Evolutionary conservation across 2,329 filamentous ascomycete genomes (phyloP).

Genomic region (Verticillium nonalfalfae): DNA sequence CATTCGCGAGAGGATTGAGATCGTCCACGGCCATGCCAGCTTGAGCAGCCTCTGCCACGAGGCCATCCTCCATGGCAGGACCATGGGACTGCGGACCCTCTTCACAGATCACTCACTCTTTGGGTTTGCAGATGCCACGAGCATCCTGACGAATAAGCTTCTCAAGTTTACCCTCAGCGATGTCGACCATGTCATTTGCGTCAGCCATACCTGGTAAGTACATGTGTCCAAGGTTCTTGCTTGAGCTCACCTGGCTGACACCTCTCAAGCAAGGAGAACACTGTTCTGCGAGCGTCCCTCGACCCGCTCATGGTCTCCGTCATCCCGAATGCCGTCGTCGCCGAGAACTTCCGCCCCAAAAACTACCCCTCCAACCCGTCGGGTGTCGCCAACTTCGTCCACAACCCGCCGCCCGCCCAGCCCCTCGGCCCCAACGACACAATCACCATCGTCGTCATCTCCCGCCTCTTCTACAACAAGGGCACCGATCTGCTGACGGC

Average conservation of each 20-base stretch:
- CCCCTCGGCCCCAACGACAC: conserved; percentile 75
- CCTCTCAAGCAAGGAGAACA: conserved; percentile 81
- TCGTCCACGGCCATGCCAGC: conserved; percentile 95
- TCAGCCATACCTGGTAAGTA: conserved; percentile 88
- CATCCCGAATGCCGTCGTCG: conserved; percentile 95
- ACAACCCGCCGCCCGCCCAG: conserved; percentile 50
- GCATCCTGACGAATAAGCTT: conserved; percentile 94
- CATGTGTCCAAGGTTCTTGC: background rate
- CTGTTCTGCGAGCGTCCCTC: conserved; percentile 85
- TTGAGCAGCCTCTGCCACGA: conserved; percentile 92
- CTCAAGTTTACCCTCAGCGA: conserved; percentile 95
- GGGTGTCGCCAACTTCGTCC: conserved; percentile 26
- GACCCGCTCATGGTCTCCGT: conserved; percentile 97
- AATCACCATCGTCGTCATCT: conserved; percentile 96
- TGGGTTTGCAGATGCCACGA: conserved; percentile 92
- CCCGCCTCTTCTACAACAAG: conserved; percentile 97
- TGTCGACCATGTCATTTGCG: conserved; percentile 96
- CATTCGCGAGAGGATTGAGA: conserved; percentile 89
- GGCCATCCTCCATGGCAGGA: conserved; percentile 87
- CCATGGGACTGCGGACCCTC: conserved; percentile 92
- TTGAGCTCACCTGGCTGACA: conserved; percentile 5
- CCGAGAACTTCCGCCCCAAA: conserved; percentile 83
- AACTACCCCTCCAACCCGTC: conserved; percentile 27
- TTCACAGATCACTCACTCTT: conserved; percentile 98
- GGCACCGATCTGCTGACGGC: conserved; percentile 96